Base-by-base conservation (phyloP, 2,329 filamentous ascomycete genomes). In the Curvularia verruculosa region DNA sequence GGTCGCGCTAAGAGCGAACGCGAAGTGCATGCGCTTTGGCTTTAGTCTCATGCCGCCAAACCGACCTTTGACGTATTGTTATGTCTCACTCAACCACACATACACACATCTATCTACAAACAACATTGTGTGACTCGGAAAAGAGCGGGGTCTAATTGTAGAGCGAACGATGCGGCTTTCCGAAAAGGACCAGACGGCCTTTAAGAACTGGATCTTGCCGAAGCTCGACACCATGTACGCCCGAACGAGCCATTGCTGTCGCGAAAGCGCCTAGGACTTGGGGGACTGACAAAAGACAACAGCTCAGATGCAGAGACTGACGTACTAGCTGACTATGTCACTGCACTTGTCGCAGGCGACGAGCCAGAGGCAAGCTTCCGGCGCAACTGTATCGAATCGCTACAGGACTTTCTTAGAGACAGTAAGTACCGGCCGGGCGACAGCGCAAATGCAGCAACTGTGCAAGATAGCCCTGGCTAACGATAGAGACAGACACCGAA, bases 261-360 rank as follows among this genome's bases (percentile, higher is more conserved):
- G 24, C 40, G 37, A 39, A 52, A 43, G 23, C 28, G 28, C 6
- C 23, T 2, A 28, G 23, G 40, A 34, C n/a, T 49, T 24, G 24
- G 45, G 43, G 44, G 26, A 40, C 54, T 67, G 21, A 62, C 50
- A 36, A 36, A n/a, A 28, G 18, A 28, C 3, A 12, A 39, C 48
- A 91, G 89, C 51, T 91, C 89, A 26, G 90, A 93, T 69, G 90
- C 89, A 49, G 91, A 95, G 72, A 85, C 88, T 29, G 90, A 92
- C 69, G 89, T 94, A 5, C 86, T 95, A 3, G 90, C 90, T 45
- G 91, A 95, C 67, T 95, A 93, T 72, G 88, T 94, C n/a, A 82
- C 93, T 59, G 90, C 89, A 6, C 83, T 95, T 19, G 79, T 94
- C 44, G 85, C 85, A 52, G 87, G 89, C 59, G 59, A 67, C 63